Conservation (phyloP, 495 filamentous ascomycete genomes). For the Neurospora sp. region DNA sequence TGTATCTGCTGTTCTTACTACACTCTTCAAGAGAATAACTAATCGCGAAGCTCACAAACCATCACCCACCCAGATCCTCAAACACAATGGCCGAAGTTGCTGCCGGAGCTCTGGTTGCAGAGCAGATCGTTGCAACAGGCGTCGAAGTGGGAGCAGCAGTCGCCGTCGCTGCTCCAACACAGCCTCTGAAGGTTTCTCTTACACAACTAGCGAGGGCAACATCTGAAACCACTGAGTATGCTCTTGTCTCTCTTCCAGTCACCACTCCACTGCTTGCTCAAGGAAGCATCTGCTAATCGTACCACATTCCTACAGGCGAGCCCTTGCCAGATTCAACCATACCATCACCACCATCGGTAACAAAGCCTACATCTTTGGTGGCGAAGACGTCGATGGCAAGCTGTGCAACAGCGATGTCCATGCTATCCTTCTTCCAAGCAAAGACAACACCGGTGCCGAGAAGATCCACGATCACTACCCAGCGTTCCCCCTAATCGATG, state of each 20-base stretch:
- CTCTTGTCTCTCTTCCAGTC: neutral
- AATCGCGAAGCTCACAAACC: neutral
- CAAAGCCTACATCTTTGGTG: constrained; percentile 45
- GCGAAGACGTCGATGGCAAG: constrained; percentile 23
- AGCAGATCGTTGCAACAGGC: constrained; percentile 33
- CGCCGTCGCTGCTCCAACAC: constrained; percentile 29
- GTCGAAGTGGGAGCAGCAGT: constrained; percentile 27
- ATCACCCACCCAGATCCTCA: neutral
- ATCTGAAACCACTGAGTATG: constrained; percentile 11
- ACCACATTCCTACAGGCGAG: constrained; percentile 9
- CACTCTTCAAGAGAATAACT: neutral
- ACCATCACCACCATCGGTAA: constrained; percentile 35
- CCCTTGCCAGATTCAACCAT: constrained; percentile 36
- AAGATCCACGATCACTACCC: constrained; percentile 14
- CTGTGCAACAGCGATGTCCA: constrained; percentile 39
- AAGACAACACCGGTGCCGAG: constrained; percentile 7
- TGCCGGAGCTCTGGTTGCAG: constrained; percentile 30
- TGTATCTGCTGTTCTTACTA: neutral
- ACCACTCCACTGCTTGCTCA: neutral
- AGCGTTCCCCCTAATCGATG: constrained; percentile 13
- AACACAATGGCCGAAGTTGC: constrained; percentile 26
- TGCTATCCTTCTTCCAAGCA: constrained; percentile 28
- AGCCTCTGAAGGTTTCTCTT: constrained; percentile 32
- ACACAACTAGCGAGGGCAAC: constrained; percentile 26
- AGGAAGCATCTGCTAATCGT: neutral